phyloP scores from a whole-genome alignment of 2,329 filamentous ascomycete genomes.

The Microcyclospora tardicrescens region DNA sequence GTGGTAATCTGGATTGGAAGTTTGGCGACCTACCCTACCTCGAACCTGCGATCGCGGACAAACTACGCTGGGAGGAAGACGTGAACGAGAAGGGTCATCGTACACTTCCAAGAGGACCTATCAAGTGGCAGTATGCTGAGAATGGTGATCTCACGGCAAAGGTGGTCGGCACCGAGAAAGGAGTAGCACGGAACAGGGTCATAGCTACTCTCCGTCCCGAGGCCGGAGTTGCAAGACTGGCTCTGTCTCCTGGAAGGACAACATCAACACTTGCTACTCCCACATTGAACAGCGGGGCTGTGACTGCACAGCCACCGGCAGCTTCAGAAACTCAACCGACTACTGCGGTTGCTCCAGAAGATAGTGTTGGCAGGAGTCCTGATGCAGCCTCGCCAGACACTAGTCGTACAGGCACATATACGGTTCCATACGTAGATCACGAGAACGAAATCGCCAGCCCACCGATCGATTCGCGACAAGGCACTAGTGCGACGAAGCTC shows the following conservation, averaged over 20 bases:
- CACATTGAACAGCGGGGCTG: background rate
- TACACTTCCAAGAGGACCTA: constrained; percentile 35
- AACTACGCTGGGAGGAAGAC: constrained; percentile 29
- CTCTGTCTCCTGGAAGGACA: constrained; percentile 15
- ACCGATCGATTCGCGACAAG: constrained; percentile 20
- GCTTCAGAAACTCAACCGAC: background rate
- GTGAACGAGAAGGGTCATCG: constrained; percentile 19
- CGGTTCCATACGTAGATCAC: constrained; percentile 12
- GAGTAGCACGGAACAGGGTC: constrained; percentile 25
- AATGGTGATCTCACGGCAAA: constrained; percentile 32
- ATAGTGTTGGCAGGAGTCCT: constrained; percentile 6
- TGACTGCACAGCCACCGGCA: background rate
- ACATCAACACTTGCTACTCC: background rate
- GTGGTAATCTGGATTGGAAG: constrained; percentile 69
- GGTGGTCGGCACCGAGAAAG: constrained; percentile 32
- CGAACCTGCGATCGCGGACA: constrained; percentile 41
- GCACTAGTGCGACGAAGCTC: constrained; percentile 30
- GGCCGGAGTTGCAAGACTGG: constrained; percentile 12
- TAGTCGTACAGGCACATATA: constrained; percentile 12
- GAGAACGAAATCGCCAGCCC: constrained; percentile 25
- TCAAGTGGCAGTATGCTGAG: constrained; percentile 31
- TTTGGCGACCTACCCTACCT: constrained; percentile 64
- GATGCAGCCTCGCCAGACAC: constrained; percentile 6
- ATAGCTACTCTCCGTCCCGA: constrained; percentile 27
- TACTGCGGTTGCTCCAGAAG: constrained; percentile 1